These are phyloP conservation scores for Marchantia paleacea DNA, from an alignment of 225 moss, liverwort and hornwort species.

Conservation along the genomic window DNA sequence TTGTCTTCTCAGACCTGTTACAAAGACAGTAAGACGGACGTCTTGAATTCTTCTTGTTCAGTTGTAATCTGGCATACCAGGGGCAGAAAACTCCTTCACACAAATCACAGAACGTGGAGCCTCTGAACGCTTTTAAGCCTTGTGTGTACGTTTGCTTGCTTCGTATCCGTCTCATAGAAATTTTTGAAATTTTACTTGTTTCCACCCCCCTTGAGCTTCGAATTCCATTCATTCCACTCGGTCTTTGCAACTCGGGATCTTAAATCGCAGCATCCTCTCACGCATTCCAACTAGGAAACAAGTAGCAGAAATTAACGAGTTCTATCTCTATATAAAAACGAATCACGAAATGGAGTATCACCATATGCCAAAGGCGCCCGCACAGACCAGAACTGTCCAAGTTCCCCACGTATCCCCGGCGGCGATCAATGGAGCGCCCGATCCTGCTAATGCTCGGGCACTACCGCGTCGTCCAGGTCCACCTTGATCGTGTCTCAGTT, in stretches of 20 bases:
- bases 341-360: constrained; percentile 18
- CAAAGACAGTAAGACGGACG: background rate
- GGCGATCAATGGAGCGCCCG: constrained; percentile 65
- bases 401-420: constrained; percentile 89
- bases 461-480: background rate
- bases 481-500: background rate
- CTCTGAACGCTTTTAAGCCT: no score
- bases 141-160: no score
- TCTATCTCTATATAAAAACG: no score
- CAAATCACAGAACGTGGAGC: background rate
- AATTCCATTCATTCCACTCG: no score
- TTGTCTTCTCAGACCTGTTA: constrained; percentile 85
- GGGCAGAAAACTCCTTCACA: background rate
- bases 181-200: no score
- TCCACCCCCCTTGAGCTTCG: no score
- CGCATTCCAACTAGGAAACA: no score
- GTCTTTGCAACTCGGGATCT: no score
- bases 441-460: constrained; percentile 26
- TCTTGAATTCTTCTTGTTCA: no score
- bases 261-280: no score
- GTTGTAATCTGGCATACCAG: background rate
- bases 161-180: no score
- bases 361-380: constrained; percentile 92
- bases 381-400: constrained; percentile 85
- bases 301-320: no score